A percentile compares a stretch with the other conserved stretches of the same genome.
Conservation (phyloP, 805 yeast genomes). For the Cyberlindnera amylophila region DNA sequence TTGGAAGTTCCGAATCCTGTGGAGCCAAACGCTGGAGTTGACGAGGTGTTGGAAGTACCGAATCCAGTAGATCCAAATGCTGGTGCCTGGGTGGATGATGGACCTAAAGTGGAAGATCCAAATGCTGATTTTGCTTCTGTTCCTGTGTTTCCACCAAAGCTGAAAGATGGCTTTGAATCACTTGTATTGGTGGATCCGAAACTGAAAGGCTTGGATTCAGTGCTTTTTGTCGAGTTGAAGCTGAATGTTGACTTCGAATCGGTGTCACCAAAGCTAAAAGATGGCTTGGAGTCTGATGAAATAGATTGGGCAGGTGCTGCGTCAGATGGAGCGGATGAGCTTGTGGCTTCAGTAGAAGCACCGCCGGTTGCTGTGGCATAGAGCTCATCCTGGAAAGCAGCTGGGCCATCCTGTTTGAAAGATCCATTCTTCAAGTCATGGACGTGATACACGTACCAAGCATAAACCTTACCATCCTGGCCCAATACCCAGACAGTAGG, state of each 20-base stretch:
- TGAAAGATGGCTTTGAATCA: not conserved
- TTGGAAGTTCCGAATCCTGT: not conserved
- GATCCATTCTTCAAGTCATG: slow-evolving; percentile 41
- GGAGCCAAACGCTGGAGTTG: slow-evolving; percentile 1
- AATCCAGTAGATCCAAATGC: slow-evolving; percentile 4
- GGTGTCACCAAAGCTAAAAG: slow-evolving; percentile 6
- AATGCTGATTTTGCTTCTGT: not conserved
- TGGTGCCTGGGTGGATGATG: not conserved
- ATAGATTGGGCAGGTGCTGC: too few species aligned
- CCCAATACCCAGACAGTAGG: slow-evolving; percentile 66
- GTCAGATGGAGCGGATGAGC: slow-evolving; percentile 4
- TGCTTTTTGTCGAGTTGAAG: not conserved
- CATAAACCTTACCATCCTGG: slow-evolving; percentile 55
- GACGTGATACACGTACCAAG: slow-evolving; percentile 63
- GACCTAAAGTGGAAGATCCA: not conserved
- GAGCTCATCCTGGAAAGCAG: slow-evolving; percentile 10
- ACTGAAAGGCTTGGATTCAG: too few species aligned
- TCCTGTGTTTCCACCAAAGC: not conserved
- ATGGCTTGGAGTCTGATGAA: too few species aligned
- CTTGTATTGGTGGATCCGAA: too few species aligned
- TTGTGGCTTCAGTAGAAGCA: not conserved
- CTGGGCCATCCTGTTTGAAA: slow-evolving; percentile 25
- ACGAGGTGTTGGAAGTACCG: not conserved
- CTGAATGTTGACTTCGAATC: slow-evolving; percentile 12
- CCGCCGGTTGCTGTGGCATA: slow-evolving; percentile 1